Conservation (phyloP, 768 basidiomycete species). For the Boletus coccyginus region DNA sequence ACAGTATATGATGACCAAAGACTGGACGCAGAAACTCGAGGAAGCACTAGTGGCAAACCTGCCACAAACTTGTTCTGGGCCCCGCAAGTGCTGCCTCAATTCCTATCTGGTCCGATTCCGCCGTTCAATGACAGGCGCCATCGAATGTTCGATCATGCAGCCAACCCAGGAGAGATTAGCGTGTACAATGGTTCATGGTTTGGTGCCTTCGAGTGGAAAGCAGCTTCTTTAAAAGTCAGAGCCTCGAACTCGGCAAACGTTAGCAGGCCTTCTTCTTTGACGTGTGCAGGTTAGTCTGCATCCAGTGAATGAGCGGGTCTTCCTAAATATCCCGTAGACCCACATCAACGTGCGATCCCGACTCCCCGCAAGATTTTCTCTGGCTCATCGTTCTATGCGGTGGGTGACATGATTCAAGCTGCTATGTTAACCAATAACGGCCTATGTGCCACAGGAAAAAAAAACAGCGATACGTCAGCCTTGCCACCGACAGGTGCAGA, state of each 20-base stretch:
- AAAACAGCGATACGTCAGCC: conserved; percentile 25
- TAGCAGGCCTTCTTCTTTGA: not conserved
- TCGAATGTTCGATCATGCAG: too few relatives aligned
- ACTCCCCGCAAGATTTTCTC: not conserved
- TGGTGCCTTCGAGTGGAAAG: too few relatives aligned
- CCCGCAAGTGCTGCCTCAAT: too few relatives aligned
- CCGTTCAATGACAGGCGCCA: too few relatives aligned
- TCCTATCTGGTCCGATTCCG: too few relatives aligned
- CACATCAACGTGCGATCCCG: not conserved
- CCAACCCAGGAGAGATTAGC: too few relatives aligned
- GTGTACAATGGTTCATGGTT: too few relatives aligned
- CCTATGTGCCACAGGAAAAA: conserved; percentile 8
- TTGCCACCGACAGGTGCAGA: conserved; percentile 22
- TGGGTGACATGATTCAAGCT: not conserved
- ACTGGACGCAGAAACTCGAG: too few relatives aligned
- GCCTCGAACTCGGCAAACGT: too few relatives aligned
- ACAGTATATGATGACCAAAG: too few relatives aligned
- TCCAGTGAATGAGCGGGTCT: not conserved
- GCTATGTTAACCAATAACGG: conserved; percentile 20
- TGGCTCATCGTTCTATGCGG: not conserved
- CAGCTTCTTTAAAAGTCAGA: not conserved
- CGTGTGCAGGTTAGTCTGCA: conserved; percentile 4
- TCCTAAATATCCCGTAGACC: not conserved
- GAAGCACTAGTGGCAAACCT: too few relatives aligned
- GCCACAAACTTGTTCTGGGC: too few relatives aligned